Conservation (phyloP, 2,329 filamentous ascomycete species). For the Lecanosticta acicola region DNA sequence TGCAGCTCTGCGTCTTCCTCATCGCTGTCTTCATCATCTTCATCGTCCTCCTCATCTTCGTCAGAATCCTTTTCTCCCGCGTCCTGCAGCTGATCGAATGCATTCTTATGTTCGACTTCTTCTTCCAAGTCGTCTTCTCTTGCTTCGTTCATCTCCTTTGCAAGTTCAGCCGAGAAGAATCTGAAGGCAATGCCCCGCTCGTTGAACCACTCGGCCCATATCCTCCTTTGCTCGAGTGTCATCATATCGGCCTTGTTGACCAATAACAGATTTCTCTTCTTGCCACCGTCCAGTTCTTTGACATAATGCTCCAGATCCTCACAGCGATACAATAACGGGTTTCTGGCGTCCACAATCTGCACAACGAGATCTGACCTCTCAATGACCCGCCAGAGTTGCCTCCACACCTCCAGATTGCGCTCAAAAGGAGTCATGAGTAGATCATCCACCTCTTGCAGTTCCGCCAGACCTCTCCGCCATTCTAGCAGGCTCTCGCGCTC, state of each 20-base stretch:
- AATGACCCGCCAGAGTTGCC: slow-evolving; percentile 95
- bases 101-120: slow-evolving; percentile 23
- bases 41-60: slow-evolving; percentile 32
- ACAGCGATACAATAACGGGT: slow-evolving; percentile 87
- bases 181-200: slow-evolving; percentile 77
- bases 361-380: slow-evolving; percentile 93
- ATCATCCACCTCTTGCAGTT: slow-evolving; percentile 89
- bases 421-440: slow-evolving; percentile 97
- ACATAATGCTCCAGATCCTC: slow-evolving; percentile 93
- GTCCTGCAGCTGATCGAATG: slow-evolving; percentile 39
- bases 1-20: slow-evolving; percentile 18
- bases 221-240: slow-evolving; percentile 72
- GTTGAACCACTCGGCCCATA: slow-evolving; percentile 84
- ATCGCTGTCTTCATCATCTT: slow-evolving; percentile 31
- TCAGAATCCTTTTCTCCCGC: slow-evolving; percentile 58
- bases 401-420: slow-evolving; percentile 94
- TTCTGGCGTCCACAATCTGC: slow-evolving; percentile 95
- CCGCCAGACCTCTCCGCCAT: slow-evolving; percentile 85
- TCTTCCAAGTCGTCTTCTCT: slow-evolving; percentile 46
- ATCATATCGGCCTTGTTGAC: slow-evolving; percentile 99
- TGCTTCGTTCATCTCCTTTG: slow-evolving; percentile 81
- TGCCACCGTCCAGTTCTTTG: slow-evolving; percentile 70
- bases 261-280: slow-evolving; percentile 79
- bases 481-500: slow-evolving; percentile 78
- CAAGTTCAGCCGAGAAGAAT: slow-evolving; percentile 92